Evolutionary conservation across 257 asterid genomes (phyloP).

Genomic region (Solanum corneliomulleri): DNA sequence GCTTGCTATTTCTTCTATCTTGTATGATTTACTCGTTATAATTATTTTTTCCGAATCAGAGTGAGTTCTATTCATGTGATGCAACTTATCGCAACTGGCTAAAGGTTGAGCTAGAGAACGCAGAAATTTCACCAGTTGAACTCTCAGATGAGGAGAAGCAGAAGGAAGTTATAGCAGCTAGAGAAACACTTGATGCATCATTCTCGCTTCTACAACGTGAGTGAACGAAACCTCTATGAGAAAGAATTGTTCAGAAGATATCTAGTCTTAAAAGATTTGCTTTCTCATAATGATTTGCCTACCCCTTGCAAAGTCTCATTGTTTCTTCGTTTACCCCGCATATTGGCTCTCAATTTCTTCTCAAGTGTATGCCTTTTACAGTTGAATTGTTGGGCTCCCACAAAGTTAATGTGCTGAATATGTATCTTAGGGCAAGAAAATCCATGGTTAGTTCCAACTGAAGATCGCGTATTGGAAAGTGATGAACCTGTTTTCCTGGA

Average conservation of each 20-base stretch:
- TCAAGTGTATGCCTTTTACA: background rate
- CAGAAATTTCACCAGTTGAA: conserved; percentile 53
- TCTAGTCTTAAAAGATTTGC: background rate
- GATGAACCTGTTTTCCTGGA: conserved; percentile 61
- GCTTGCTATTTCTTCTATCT: conserved; percentile 2
- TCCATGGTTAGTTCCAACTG: conserved; percentile 81
- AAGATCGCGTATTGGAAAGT: conserved; percentile 54
- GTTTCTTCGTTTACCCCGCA: background rate
- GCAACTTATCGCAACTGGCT: conserved; percentile 94
- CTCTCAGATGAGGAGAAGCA: conserved; percentile 74
- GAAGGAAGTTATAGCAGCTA: conserved; percentile 63
- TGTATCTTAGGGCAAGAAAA: conserved; percentile 40
- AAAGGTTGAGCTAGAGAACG: conserved; percentile 52
- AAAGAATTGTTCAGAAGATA: background rate
- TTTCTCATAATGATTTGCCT: background rate
- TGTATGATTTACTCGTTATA: background rate
- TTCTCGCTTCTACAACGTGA: conserved; percentile 57
- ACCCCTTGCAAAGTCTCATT: background rate
- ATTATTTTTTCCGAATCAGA: conserved; percentile 31
- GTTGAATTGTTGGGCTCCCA: background rate
- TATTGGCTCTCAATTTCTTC: background rate
- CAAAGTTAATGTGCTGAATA: background rate
- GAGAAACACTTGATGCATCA: conserved; percentile 58
- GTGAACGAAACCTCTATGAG: conserved; percentile 8
- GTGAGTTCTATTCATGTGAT: conserved; percentile 92